These are phyloP conservation scores for Bipolaris victoriae DNA, from an alignment of 2,329 filamentous ascomycete genomes.

Conservation along the genomic window DNA sequence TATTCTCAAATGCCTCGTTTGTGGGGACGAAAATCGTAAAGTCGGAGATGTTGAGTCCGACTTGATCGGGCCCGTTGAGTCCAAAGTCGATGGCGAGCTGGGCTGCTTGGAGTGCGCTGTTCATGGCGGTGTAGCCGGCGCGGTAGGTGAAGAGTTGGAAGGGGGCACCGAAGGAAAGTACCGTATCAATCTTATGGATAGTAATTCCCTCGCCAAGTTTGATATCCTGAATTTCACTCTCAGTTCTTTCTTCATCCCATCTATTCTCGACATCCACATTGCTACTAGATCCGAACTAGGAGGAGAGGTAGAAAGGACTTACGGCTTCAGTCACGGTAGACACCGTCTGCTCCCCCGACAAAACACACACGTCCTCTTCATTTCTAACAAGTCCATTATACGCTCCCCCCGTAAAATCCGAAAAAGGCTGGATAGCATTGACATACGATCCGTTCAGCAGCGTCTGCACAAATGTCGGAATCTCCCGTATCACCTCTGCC, in stretches of 20 bases:
- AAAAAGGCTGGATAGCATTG: slow-evolving; percentile 51
- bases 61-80: slow-evolving; percentile 16
- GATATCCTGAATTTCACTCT: slow-evolving; percentile 23
- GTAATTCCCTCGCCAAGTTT: slow-evolving; percentile 36
- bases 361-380: slow-evolving; percentile 55
- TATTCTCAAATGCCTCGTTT: slow-evolving; percentile 73
- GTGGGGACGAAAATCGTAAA: slow-evolving; percentile 81
- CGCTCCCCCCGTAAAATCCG: slow-evolving; percentile 65
- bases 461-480: slow-evolving; percentile 54
- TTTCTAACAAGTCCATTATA: slow-evolving; percentile 55
- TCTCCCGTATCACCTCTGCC: slow-evolving; percentile 44
- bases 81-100: slow-evolving; percentile 32
- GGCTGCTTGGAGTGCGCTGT: slow-evolving; percentile 20
- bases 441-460: slow-evolving; percentile 56
- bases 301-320: slow-evolving; percentile 26
- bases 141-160: slow-evolving; percentile 38
- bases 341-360: slow-evolving; percentile 58
- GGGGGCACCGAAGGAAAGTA: slow-evolving; percentile 34
- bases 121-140: slow-evolving; percentile 34
- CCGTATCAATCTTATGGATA: slow-evolving; percentile 36
- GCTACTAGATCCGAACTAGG: too few species aligned
- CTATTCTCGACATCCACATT: too few species aligned
- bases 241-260: neutral
- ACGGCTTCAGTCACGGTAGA: slow-evolving; percentile 57
- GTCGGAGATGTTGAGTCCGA: slow-evolving; percentile 57